phyloP scores from a whole-genome alignment of 1,284 basidiomycete species.

The Apiotrichum laibachii region DNA sequence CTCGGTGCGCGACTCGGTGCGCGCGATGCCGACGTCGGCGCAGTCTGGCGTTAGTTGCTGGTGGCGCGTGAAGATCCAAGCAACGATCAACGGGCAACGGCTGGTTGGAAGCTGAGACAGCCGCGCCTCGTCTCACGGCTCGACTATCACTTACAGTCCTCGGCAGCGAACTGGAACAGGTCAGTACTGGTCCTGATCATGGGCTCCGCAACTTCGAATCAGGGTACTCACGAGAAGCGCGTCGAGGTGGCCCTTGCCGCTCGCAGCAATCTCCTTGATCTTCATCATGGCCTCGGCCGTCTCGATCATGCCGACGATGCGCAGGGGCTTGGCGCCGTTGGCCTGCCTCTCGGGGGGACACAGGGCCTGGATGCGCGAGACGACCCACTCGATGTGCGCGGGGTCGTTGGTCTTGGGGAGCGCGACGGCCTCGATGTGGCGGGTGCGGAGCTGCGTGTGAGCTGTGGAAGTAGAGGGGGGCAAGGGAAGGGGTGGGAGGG shows the following conservation, averaged over 20 bases:
- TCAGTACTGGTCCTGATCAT: constrained; percentile 55
- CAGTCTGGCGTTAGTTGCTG: constrained; percentile 52
- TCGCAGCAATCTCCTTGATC: constrained; percentile 37
- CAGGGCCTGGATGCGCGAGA: constrained; percentile 49
- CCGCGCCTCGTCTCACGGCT: background rate
- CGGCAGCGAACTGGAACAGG: constrained; percentile 71
- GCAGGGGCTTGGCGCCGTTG: constrained; percentile 51
- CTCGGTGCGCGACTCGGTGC: constrained; percentile 71
- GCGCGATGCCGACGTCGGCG: constrained; percentile 78
- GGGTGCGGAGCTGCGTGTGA: constrained; percentile 33
- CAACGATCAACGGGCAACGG: too few species aligned
- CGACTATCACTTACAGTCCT: constrained; percentile 69
- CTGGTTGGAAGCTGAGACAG: too few species aligned
- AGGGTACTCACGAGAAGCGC: constrained; percentile 45
- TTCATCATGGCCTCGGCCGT: constrained; percentile 61
- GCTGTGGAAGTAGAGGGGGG: too few species aligned
- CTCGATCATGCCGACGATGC: constrained; percentile 73
- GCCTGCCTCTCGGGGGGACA: constrained; percentile 29
- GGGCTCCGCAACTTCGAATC: too few species aligned
- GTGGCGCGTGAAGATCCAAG: background rate
- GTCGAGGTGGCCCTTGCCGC: constrained; percentile 41
- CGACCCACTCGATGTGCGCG: constrained; percentile 64
- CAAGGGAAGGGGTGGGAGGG: too few species aligned
- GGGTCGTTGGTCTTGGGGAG: constrained; percentile 75
- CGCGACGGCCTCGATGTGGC: constrained; percentile 61